phyloP scores from a whole-genome alignment of 495 filamentous ascomycete species.

The Xylaria curta region DNA sequence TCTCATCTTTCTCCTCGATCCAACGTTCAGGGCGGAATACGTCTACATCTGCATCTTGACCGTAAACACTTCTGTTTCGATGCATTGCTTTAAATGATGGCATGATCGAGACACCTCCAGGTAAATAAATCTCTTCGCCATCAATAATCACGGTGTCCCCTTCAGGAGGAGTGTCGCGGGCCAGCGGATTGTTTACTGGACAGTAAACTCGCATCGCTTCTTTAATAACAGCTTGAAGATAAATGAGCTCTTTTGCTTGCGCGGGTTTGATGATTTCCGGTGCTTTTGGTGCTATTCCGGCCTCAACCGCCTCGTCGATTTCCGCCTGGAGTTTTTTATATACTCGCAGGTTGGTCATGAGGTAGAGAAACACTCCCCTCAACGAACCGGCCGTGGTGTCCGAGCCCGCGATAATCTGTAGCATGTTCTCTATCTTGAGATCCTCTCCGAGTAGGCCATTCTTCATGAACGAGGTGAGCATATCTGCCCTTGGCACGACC shows the following conservation, averaged over 20 bases:
- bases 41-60: conserved; percentile 47
- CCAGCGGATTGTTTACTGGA: conserved; percentile 37
- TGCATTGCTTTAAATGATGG: conserved; percentile 50
- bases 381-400: conserved; percentile 66
- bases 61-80: conserved; percentile 57
- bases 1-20: conserved; percentile 53
- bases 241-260: conserved; percentile 47
- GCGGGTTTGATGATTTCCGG: conserved; percentile 40
- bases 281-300: conserved; percentile 30
- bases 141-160: conserved; percentile 42
- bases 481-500: conserved; percentile 32
- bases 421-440: conserved; percentile 40
- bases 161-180: conserved; percentile 45
- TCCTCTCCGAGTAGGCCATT: conserved; percentile 44
- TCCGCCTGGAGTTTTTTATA: conserved; percentile 62
- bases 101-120: conserved; percentile 51
- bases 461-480: conserved; percentile 51
- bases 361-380: conserved; percentile 56
- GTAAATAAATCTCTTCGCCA: conserved; percentile 40
- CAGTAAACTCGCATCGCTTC: conserved; percentile 50
- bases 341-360: conserved; percentile 52
- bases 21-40: conserved; percentile 50
- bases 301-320: conserved; percentile 49
- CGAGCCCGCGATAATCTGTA: conserved; percentile 51
- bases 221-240: conserved; percentile 52